A percentile compares a stretch with the other conserved stretches of the same genome.
Conservation (phyloP, 2,329 filamentous ascomycete species). For the Keithomyces neogunnii region DNA sequence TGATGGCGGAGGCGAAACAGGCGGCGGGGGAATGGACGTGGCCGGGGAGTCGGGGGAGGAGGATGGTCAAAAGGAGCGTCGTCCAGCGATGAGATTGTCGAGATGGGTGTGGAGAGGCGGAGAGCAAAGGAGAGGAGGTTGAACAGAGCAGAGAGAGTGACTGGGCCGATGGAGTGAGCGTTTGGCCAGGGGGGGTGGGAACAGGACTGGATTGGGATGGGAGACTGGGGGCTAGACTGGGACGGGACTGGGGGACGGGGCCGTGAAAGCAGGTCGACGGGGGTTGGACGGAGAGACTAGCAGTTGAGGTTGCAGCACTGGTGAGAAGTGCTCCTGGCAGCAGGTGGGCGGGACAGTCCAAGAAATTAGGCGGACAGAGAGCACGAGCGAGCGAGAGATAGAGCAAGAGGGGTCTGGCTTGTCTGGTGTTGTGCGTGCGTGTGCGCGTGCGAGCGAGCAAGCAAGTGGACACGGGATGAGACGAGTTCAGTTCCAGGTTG, state of each 20-base stretch:
- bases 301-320: not conserved
- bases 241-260: constrained; percentile 8
- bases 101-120: constrained; percentile 23
- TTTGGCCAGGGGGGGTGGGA: constrained; percentile 13
- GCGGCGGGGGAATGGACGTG: constrained; percentile 3
- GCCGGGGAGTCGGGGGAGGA: constrained; percentile 4
- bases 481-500: too few species aligned
- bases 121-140: constrained; percentile 18
- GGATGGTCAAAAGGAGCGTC: constrained; percentile 12
- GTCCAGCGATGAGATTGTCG: constrained; percentile 19
- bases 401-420: not conserved
- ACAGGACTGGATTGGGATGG: constrained; percentile 11
- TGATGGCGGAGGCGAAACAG: constrained; percentile 6
- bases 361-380: not conserved
- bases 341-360: not conserved
- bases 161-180: constrained; percentile 4
- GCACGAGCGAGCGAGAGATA: not conserved
- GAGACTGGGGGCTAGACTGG: constrained; percentile 13
- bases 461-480: too few species aligned
- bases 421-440: too few species aligned
- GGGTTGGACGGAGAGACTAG: not conserved
- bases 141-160: constrained; percentile 7
- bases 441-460: too few species aligned
- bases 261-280: not conserved
- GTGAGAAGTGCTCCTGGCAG: not conserved